Base-by-base conservation (phyloP, 2,329 filamentous ascomycete species). In the Tolypocladium tundrense region DNA sequence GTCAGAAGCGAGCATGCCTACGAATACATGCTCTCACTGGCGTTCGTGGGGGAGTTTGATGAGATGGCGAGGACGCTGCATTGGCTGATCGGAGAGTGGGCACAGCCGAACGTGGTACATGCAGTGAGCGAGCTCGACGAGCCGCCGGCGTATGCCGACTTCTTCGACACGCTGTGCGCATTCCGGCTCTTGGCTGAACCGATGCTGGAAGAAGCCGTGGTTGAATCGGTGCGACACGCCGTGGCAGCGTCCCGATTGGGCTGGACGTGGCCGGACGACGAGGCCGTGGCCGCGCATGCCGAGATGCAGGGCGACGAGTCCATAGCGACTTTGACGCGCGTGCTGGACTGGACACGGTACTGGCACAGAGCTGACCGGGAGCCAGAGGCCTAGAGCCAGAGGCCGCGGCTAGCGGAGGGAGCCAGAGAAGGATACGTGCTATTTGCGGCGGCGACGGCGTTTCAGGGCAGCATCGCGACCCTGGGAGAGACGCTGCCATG, bases 21-120 rank as follows among this genome's bases (percentile, higher is more conserved):
- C 63, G 73, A 75, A 2, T 88, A 88, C 66, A 78, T 91, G 67
- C 78, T 85, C 53, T 78, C 82, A 1, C 73, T 91, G 27, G 87
- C 82, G 1, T 78, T 80, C 56, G 69, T 84, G n/a, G 79, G 79
- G 41, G 83, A 90, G 62, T 75, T 77, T 54, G 72, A 79, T 2
- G 83, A 80, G 54, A 82, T 90, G 67, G 75, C 80, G 6, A 73
- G 72, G 4, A 70, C 86, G 6, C 70, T 87, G 16, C 69, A 72
- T 37, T 91, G 86, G 85, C 80, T 87, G 62, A 70, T 80, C 0
- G 63, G 70, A 31, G 70, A 84, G 62, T 78, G 78, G 70, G 66
- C 68, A 7, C 68, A 67, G 27, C 57, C 65, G 33, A 66, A 67
- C 11, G 58, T 71, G 40, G 63, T 72, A 6, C 70, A 73, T 19